These are phyloP conservation scores for Mycena rebaudengoi DNA, from an alignment of 768 basidiomycete genomes.

Conservation along the genomic window DNA sequence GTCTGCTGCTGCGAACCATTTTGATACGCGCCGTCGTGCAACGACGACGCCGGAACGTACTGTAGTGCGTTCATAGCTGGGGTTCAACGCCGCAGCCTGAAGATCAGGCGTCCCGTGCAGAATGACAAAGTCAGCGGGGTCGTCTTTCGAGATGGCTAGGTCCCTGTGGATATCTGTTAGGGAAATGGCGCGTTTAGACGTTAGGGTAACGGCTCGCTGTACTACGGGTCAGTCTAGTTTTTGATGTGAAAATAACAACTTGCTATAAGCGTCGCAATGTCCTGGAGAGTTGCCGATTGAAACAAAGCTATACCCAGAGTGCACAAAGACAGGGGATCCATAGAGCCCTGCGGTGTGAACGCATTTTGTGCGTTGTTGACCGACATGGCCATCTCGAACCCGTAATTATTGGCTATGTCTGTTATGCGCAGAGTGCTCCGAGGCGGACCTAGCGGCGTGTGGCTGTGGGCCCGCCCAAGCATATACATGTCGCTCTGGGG, in stretches of 20 bases:
- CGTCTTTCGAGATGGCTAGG: conserved; percentile 49
- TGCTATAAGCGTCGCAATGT: conserved; percentile 59
- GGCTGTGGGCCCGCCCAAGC: conserved; percentile 56
- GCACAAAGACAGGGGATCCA: conserved; percentile 68
- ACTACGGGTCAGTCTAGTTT: conserved; percentile 10
- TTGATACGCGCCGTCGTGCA: conserved; percentile 43
- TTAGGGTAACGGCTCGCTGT: conserved; percentile 61
- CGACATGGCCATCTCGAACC: conserved; percentile 60
- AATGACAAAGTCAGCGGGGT: conserved; percentile 66
- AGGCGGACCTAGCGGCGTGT: conserved; percentile 51
- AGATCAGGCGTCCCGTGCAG: conserved; percentile 56
- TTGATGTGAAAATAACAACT: conserved; percentile 25
- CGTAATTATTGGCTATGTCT: conserved; percentile 51
- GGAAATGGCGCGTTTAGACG: conserved; percentile 61
- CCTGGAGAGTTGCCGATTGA: conserved; percentile 60
- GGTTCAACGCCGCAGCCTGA: conserved; percentile 58
- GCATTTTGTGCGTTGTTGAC: conserved; percentile 75
- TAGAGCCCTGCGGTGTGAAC: conserved; percentile 73
- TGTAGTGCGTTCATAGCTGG: conserved; percentile 59
- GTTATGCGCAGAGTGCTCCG: conserved; percentile 65
- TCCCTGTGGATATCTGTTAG: conserved; percentile 30
- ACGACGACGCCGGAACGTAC: conserved; percentile 56
- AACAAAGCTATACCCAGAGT: conserved; percentile 67
- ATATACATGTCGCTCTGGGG: conserved; percentile 76
- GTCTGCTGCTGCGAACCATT: conserved; percentile 39